Base-by-base conservation (phyloP, 768 basidiomycete genomes). In the Russula emetica region DNA sequence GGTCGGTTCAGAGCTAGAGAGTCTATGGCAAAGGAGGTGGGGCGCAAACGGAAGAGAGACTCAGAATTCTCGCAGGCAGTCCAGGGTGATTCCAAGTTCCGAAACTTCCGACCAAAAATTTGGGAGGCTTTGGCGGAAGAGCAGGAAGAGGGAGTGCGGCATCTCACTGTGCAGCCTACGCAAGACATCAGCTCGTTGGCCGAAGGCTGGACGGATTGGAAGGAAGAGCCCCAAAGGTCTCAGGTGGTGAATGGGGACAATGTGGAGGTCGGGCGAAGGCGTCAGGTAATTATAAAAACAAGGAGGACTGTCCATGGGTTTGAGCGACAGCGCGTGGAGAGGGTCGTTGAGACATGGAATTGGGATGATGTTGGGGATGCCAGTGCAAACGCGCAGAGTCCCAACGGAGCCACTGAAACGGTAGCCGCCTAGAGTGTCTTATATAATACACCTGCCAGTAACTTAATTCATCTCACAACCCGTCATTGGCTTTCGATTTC, bases 291-390 rank as follows among this genome's bases (percentile, higher is more conserved):
- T 9, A 72, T 86, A 22, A 87, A 83, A 72, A 78, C 86, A 64
- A 80, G 87, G 64, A 80, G 77, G 72, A 83, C 81, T 10, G 74
- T 69, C 47, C 76, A 77, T 32, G 83, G 86, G 24, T 49, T 90
- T 47, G 90, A 91, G 71, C 77, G 89, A 67, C 89, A 92, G 67
- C 80, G 83, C 55, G 82, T 90, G 66, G 85, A 88, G 70, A 82
- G 90, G 63, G 75, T 78, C 28, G 74, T 86, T 49, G 90, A 92
- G 74, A 79, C 80, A 56, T 91, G 88, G 87, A 77, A 71, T 20
- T 90, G 87, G 87, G 55, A 61, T 20, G 58, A 64, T 38, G 47
- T 13, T 32, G 26, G 32, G 16, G 40, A 32, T 34, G 16, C 14
- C 38, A 40, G 16, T 18, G 16, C 20, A 11, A 20, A n/a, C 26